phyloP scores from a whole-genome alignment of 2,329 filamentous ascomycete species.

The Didymella lethalis region DNA sequence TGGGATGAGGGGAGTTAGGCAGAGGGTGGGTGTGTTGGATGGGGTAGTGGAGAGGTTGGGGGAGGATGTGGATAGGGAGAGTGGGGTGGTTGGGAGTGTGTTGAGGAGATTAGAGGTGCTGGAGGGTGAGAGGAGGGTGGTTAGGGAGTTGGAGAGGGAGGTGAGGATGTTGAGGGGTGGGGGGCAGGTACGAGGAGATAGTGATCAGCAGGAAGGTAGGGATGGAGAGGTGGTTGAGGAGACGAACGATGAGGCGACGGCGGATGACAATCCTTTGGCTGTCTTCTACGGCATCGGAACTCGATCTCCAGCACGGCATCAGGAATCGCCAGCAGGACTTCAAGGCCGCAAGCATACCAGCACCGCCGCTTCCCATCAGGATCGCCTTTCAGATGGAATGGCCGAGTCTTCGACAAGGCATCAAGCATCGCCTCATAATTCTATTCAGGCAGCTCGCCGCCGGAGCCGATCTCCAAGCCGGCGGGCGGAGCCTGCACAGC shows the following conservation, averaged over 20 bases:
- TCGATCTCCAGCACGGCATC: background rate
- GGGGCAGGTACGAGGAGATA: background rate
- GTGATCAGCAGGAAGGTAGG: background rate
- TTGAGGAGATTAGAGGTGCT: conserved; percentile 26
- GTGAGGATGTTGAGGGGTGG: conserved; percentile 10
- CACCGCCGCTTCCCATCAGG: background rate
- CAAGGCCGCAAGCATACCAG: background rate
- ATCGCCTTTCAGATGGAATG: background rate
- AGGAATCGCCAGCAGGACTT: background rate
- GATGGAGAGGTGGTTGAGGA: background rate
- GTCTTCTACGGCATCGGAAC: conserved; percentile 14
- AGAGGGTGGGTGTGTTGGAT: conserved; percentile 31
- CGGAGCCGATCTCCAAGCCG: background rate
- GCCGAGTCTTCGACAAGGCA: background rate
- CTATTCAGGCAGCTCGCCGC: background rate
- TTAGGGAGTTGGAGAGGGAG: conserved; percentile 23
- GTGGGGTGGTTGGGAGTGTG: conserved; percentile 8
- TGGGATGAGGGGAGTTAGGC: conserved; percentile 26
- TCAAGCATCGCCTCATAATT: background rate
- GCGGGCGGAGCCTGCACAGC: background rate
- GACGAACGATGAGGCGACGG: background rate
- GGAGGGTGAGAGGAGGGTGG: conserved; percentile 16
- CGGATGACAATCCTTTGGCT: conserved; percentile 4
- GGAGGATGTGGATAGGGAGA: conserved; percentile 20
- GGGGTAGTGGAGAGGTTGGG: conserved; percentile 11